Percentiles rank a stretch among this genome's conserved stretches.
Conservation (phyloP, 345 rosid genomes). For the Combretum micranthum region DNA sequence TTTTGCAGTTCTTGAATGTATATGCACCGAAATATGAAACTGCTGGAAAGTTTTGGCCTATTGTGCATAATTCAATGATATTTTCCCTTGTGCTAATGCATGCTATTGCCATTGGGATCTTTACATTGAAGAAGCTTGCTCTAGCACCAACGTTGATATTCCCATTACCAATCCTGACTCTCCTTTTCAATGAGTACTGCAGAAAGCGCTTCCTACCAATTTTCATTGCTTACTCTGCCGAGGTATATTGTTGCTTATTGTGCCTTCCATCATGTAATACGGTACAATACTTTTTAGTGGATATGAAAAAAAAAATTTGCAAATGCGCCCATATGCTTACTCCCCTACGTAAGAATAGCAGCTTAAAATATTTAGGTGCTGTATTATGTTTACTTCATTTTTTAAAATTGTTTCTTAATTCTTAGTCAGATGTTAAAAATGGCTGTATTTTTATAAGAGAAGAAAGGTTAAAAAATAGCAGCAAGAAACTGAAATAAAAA, state of each 20-base stretch:
- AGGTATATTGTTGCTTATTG: constrained; percentile 33
- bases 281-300: background rate
- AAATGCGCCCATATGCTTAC: background rate
- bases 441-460: too few relatives aligned
- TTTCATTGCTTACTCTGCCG: constrained; percentile 72
- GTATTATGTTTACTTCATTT: too few relatives aligned
- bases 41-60: constrained; percentile 95
- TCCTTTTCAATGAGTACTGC: constrained; percentile 93
- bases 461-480: too few relatives aligned
- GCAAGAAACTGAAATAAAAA: too few relatives aligned
- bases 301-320: too few relatives aligned
- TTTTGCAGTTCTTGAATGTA: constrained; percentile 77
- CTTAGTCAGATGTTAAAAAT: too few relatives aligned
- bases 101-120: constrained; percentile 77
- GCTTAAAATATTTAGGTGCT: too few relatives aligned
- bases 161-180: constrained; percentile 80
- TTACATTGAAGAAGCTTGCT: constrained; percentile 69
- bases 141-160: constrained; percentile 54
- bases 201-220: constrained; percentile 89
- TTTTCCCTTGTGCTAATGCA: constrained; percentile 93
- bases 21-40: constrained; percentile 83
- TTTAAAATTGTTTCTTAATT: too few relatives aligned
- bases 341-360: background rate
- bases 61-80: constrained; percentile 79
- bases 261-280: background rate